phyloP scores from a whole-genome alignment of 164 flowering plant genomes.

The Berberis vulgaris region DNA sequence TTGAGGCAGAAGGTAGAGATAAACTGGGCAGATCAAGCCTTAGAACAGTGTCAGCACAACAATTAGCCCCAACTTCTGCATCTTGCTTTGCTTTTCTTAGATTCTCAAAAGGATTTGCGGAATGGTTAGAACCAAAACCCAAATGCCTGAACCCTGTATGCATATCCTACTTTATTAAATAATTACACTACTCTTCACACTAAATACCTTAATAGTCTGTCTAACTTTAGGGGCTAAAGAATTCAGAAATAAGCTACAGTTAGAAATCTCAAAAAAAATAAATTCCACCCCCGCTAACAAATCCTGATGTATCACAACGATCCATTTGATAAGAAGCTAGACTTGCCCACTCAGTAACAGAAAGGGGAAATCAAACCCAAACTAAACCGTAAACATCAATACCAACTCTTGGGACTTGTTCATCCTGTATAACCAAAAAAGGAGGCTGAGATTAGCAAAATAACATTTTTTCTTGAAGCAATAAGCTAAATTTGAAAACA shows the following conservation, averaged over 20 bases:
- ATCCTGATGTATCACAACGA: constrained; percentile 92
- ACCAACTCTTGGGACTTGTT: too few relatives aligned
- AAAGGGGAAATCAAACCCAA: too few relatives aligned
- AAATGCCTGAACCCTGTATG: constrained; percentile 30
- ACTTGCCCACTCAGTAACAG: too few relatives aligned
- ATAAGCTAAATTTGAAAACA: too few relatives aligned
- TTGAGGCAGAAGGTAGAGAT: constrained; percentile 26
- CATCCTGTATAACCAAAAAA: too few relatives aligned
- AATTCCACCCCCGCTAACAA: constrained; percentile 84
- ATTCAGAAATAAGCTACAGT: constrained; percentile 27
- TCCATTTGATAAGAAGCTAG: constrained; percentile 42
- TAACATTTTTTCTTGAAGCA: too few relatives aligned
- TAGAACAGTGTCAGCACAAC: constrained; percentile 43
- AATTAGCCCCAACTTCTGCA: constrained; percentile 26
- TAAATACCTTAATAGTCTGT: constrained; percentile 34
- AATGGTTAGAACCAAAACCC: constrained; percentile 35
- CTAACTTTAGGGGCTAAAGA: constrained; percentile 39
- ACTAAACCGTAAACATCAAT: too few relatives aligned
- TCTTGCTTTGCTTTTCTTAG: constrained; percentile 30
- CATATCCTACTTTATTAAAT: constrained; percentile 37
- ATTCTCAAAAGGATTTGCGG: constrained; percentile 44
- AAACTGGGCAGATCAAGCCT: constrained; percentile 52
- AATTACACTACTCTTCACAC: constrained; percentile 10
- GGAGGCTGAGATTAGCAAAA: too few relatives aligned
- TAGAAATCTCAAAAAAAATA: constrained; percentile 27